Percentiles rank a stretch among this genome's conserved stretches.
Conservation (phyloP, 495 filamentous ascomycete species). For the Penicillium subrubescens region DNA sequence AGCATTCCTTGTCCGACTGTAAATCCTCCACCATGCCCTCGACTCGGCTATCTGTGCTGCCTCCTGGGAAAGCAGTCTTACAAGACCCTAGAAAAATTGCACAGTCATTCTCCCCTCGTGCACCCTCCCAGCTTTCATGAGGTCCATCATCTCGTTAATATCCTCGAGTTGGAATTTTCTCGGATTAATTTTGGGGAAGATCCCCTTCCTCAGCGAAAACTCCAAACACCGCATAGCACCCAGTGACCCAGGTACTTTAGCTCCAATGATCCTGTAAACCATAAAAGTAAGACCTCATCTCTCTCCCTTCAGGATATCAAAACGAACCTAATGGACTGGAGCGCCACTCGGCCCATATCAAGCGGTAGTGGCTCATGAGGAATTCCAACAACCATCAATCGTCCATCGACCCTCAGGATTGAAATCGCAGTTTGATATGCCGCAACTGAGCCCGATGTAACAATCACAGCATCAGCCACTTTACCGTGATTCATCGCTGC, state of each 20-base stretch:
- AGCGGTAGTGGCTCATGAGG: constrained; percentile 8
- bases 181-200: constrained; percentile 17
- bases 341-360: background rate
- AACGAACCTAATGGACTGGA: constrained; percentile 11
- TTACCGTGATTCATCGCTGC: constrained; percentile 3
- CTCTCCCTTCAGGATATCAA: background rate
- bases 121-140: constrained; percentile 21
- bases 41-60: background rate
- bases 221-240: constrained; percentile 15
- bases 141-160: constrained; percentile 28
- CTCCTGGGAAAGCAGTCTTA: too few species aligned
- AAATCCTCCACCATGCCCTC: background rate
- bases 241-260: constrained; percentile 11
- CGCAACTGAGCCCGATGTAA: constrained; percentile 15
- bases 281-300: background rate
- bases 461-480: constrained; percentile 18
- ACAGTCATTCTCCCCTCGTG: constrained; percentile 14
- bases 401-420: constrained; percentile 12
- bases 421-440: constrained; percentile 21
- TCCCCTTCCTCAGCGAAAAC: constrained; percentile 19
- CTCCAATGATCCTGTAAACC: constrained; percentile 18
- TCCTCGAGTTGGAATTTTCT: constrained; percentile 23
- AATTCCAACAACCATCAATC: constrained; percentile 20
- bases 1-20: too few species aligned
- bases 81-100: constrained; percentile 8